A percentile compares a stretch with the other conserved stretches of the same genome.
These are phyloP conservation scores for Xylaria flabelliformis DNA, from an alignment of 495 filamentous ascomycete genomes.

Conservation along the genomic window DNA sequence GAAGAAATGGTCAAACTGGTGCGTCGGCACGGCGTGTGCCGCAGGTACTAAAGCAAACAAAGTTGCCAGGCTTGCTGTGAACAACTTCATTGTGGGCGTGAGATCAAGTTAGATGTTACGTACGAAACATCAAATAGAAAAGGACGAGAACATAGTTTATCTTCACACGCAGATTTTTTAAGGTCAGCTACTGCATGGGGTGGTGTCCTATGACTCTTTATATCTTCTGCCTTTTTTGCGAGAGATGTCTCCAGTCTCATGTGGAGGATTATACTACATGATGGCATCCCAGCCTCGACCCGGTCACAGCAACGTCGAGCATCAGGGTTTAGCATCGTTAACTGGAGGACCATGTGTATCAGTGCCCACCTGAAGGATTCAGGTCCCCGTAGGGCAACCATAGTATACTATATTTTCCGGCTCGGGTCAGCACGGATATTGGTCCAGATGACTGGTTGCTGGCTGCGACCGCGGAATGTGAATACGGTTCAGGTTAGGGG, in stretches of 20 bases:
- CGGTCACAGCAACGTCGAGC: neutral
- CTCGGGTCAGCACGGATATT: neutral
- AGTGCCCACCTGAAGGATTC: constrained; percentile 13
- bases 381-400: neutral
- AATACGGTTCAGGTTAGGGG: constrained; percentile 2
- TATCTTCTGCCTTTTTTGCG: neutral
- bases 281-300: neutral
- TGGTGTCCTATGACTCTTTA: neutral
- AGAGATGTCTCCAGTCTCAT: neutral
- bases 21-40: constrained; percentile 15
- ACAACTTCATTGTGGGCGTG: constrained; percentile 15
- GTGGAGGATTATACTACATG: neutral
- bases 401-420: neutral
- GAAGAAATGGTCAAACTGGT: constrained; percentile 26
- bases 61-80: constrained; percentile 21
- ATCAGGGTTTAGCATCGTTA: neutral
- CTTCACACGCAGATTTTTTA: neutral
- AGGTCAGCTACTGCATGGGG: neutral
- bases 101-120: neutral
- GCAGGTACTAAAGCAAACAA: neutral
- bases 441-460: neutral
- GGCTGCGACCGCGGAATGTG: neutral
- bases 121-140: neutral
- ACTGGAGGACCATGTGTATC: neutral
- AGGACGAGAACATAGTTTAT: neutral